A percentile compares a stretch with the other conserved stretches of the same genome.
Conservation (phyloP, 1,284 basidiomycete species). For the Cutaneotrichosporon sp. region DNA sequence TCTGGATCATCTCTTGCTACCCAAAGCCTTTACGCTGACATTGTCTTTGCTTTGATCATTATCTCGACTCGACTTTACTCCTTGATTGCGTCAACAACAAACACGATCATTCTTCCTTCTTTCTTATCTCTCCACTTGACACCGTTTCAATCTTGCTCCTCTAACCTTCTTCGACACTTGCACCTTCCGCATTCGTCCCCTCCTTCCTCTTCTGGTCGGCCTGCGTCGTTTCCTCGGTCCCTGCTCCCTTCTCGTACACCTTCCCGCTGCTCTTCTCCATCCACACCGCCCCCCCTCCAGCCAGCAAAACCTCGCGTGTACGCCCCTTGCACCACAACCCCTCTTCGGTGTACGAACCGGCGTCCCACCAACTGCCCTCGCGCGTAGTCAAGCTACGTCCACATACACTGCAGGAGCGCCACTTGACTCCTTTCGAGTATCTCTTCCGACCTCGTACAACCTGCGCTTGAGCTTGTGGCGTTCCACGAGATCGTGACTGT, state of each 20-base stretch:
- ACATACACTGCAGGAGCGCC: slow-evolving; percentile 6
- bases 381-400: neutral
- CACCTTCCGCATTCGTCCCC: neutral
- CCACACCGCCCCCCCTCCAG: neutral
- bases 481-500: slow-evolving; percentile 1
- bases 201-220: slow-evolving; percentile 1
- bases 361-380: neutral
- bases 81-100: neutral
- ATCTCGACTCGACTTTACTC: neutral
- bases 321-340: neutral
- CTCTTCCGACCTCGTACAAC: neutral
- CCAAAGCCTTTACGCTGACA: neutral
- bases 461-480: slow-evolving; percentile 11
- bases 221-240: neutral
- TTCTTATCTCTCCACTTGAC: neutral
- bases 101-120: neutral
- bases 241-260: neutral
- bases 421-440: slow-evolving; percentile 8
- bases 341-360: neutral
- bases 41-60: neutral
- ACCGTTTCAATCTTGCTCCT: neutral
- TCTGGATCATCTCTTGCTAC: neutral
- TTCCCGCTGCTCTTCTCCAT: neutral
- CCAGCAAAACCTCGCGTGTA: neutral
- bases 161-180: neutral